Percentiles rank a stretch among this genome's conserved stretches.
Evolutionary conservation across 345 rosid genomes (phyloP).

Genomic region (Schrenkiella parvula): DNA sequence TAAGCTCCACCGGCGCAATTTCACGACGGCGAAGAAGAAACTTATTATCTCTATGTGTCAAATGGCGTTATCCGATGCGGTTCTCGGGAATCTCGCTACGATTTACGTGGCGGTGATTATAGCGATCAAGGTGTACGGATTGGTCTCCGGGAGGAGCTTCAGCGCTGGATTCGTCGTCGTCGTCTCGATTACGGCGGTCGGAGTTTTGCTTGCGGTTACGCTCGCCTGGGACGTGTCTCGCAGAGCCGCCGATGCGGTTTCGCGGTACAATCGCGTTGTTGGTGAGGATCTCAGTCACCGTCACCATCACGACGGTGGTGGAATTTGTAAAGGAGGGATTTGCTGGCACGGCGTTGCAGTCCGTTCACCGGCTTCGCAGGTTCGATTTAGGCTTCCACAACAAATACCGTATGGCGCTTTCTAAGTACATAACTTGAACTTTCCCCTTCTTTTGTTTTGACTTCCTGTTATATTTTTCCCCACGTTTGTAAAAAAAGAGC

Average conservation of each 20-base stretch:
- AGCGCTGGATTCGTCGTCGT: constrained; percentile 67
- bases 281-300: constrained; percentile 30
- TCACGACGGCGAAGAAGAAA: not conserved
- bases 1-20: not conserved
- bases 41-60: constrained; percentile 17
- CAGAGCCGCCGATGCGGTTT: constrained; percentile 63
- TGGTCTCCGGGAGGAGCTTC: constrained; percentile 57
- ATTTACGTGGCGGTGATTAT: constrained; percentile 81
- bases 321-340: constrained; percentile 83
- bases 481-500: not conserved
- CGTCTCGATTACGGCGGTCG: constrained; percentile 59
- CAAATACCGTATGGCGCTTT: constrained; percentile 37
- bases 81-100: constrained; percentile 74
- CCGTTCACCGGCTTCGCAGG: constrained; percentile 88
- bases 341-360: constrained; percentile 99
- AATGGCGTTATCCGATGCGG: constrained; percentile 86
- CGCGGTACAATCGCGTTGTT: constrained; percentile 34
- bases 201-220: constrained; percentile 56
- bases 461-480: not conserved
- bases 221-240: constrained; percentile 91
- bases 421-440: constrained; percentile 7
- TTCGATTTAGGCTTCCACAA: constrained; percentile 82
- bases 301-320: constrained; percentile 53
- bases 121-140: constrained; percentile 58
- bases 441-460: not conserved